Percentiles rank a stretch among this genome's conserved stretches.
Conservation (phyloP, 2,329 filamentous ascomycete genomes). For the Incumbomyces delicatus region DNA sequence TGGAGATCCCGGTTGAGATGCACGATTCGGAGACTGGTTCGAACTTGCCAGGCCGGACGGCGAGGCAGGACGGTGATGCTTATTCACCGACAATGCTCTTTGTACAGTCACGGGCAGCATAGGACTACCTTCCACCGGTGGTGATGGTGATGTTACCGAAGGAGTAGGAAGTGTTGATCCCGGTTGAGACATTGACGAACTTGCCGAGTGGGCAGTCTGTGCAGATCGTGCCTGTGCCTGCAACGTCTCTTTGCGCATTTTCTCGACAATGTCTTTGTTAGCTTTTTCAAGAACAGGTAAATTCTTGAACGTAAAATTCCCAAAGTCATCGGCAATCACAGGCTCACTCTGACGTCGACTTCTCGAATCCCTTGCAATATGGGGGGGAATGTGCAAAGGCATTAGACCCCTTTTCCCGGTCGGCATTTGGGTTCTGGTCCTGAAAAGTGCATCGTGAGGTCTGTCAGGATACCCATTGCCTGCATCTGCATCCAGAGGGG, state of each 20-base stretch:
- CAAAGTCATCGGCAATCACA: constrained; percentile 82
- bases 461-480: constrained; percentile 70
- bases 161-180: constrained; percentile 26
- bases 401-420: constrained; percentile 84
- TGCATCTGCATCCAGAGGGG: constrained; percentile 54
- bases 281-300: constrained; percentile 92
- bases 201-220: constrained; percentile 15
- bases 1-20: constrained; percentile 76
- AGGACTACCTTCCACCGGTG: constrained; percentile 74
- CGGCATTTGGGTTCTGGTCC: constrained; percentile 77
- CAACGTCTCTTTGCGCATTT: constrained; percentile 82
- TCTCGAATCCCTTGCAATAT: constrained; percentile 75
- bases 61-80: constrained; percentile 73
- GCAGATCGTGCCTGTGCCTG: constrained; percentile 49
- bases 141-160: constrained; percentile 47
- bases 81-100: constrained; percentile 72
- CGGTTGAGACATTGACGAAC: constrained; percentile 31
- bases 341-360: constrained; percentile 85
- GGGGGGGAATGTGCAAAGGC: constrained; percentile 90
- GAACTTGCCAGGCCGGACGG: constrained; percentile 70
- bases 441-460: constrained; percentile 86
- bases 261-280: constrained; percentile 97
- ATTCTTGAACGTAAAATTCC: constrained; percentile 94
- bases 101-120: constrained; percentile 70
- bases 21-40: constrained; percentile 78